Evolutionary conservation across 2,329 filamentous ascomycete species (phyloP).

Genomic region (Ampelomyces quisqualis): DNA sequence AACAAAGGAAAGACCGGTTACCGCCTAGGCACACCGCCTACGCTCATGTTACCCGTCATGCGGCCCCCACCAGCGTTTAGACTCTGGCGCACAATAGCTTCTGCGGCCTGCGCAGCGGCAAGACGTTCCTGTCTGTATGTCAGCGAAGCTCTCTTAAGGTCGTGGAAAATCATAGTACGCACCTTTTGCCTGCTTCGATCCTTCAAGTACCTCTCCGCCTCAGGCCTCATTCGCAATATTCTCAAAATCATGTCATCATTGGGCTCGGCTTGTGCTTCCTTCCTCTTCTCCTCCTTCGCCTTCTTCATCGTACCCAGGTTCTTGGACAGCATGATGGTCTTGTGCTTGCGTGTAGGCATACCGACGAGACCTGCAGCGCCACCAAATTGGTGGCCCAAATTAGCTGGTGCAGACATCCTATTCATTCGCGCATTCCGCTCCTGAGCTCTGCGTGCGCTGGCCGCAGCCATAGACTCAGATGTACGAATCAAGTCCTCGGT

Average conservation of each 20-base stretch:
- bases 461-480: conserved; percentile 93
- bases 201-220: conserved; percentile 82
- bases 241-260: conserved; percentile 97
- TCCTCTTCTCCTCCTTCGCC: conserved; percentile 92
- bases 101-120: conserved; percentile 84
- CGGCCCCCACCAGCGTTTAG: conserved; percentile 61
- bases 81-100: conserved; percentile 93
- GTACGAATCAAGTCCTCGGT: conserved; percentile 89
- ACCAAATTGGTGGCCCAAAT: conserved; percentile 54
- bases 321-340: conserved; percentile 82
- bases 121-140: conserved; percentile 64
- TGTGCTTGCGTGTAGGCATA: conserved; percentile 54
- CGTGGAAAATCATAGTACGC: conserved; percentile 3
- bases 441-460: conserved; percentile 75
- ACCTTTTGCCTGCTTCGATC: conserved; percentile 86
- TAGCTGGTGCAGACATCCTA: conserved; percentile 68
- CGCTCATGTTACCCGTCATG: conserved; percentile 48
- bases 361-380: conserved; percentile 61
- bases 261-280: conserved; percentile 92
- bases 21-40: conserved; percentile 11
- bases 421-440: conserved; percentile 60
- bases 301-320: conserved; percentile 96
- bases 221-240: conserved; percentile 91
- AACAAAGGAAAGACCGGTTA: conserved; percentile 5
- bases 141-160: not conserved